Evolutionary conservation across 1,139 yeast species (phyloP), one percentile per base, ranked within the genome.

Genomic region (Blastobotrys proliferans): DNA sequence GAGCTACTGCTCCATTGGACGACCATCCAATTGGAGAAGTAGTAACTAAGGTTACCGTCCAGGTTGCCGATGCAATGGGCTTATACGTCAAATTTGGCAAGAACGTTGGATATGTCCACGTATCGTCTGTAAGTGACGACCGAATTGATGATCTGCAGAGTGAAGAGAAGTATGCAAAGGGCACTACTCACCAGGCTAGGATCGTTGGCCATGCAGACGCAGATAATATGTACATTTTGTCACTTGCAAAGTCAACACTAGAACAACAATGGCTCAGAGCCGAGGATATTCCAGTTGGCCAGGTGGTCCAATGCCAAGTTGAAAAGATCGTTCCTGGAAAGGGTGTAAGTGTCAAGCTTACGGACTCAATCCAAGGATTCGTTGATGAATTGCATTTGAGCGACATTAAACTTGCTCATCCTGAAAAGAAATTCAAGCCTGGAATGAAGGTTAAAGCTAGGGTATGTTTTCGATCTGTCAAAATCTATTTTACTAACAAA

Each of bases 341-440:
- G n/a, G 96, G 96, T 18, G 73, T 92, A 26, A 63, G 76, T 35
- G 73, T 92, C 30, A 79, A 77, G 54, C 58, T 87, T 11, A 77
- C 79, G 46, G 81, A 79, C 39, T 75, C 73, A 3, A 83, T 86
- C 52, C 80, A 76, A 43, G 98, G 88, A 2, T 68, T 75, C 52
- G 97, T 86, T 25, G 84, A 88, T 17, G 71, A 79, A 24, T 61
- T 70, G 30, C 96, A 90, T 56, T 77, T 92, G 64, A 82, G 95
- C 52, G 99, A 92, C 62, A 75, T 84, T 48, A 83, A 80, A 59
- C 71, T 92, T 51, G 79, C 81, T 6, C 83, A 88, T 59, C 98
- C 98, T 4, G 97, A 92, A 64, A 78, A 92, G 68, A 86, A 88
- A 60, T 92, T 81, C 72, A 86, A 85, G 63, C 77, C 78, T 40